Conservation (phyloP, 2,329 filamentous ascomycete species). For the Aspergillus pseudonomiae region DNA sequence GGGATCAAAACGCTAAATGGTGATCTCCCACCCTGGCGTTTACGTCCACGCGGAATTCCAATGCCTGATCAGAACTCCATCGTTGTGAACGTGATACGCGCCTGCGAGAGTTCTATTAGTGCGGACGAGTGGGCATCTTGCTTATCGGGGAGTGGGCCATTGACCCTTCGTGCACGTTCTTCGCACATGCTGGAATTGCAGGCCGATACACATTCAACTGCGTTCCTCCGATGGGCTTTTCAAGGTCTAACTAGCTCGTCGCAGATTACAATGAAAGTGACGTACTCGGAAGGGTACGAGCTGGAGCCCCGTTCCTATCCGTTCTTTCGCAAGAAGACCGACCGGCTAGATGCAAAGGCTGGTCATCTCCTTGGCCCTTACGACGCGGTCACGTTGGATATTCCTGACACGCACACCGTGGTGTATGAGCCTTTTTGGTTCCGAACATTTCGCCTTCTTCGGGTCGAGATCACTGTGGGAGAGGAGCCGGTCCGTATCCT, state of each 20-base stretch:
- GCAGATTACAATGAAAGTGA: conserved; percentile 26
- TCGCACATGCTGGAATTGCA: conserved; percentile 26
- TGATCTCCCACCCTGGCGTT: conserved; percentile 44
- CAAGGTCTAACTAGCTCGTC: conserved; percentile 20
- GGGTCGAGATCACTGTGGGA: conserved; percentile 33
- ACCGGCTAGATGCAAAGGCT: conserved; percentile 37
- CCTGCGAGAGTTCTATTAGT: conserved; percentile 20
- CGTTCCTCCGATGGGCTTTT: conserved; percentile 27
- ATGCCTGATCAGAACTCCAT: conserved; percentile 32
- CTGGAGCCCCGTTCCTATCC: conserved; percentile 39
- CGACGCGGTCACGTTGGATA: conserved; percentile 37
- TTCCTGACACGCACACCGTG: conserved; percentile 12
- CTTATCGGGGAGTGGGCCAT: not conserved
- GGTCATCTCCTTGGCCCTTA: conserved; percentile 42
- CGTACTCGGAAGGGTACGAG: conserved; percentile 40
- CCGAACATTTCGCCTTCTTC: conserved; percentile 42
- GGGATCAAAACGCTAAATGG: conserved; percentile 41
- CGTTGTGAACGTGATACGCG: conserved; percentile 24
- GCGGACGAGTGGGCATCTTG: conserved; percentile 17
- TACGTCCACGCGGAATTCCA: conserved; percentile 43
- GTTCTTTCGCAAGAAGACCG: conserved; percentile 43
- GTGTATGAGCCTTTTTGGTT: conserved; percentile 47
- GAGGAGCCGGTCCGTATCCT: conserved; percentile 26
- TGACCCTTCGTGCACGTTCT: conserved; percentile 17
- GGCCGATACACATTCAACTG: conserved; percentile 28